Base-by-base conservation (phyloP, 345 rosid species). In the Moringa oleifera region DNA sequence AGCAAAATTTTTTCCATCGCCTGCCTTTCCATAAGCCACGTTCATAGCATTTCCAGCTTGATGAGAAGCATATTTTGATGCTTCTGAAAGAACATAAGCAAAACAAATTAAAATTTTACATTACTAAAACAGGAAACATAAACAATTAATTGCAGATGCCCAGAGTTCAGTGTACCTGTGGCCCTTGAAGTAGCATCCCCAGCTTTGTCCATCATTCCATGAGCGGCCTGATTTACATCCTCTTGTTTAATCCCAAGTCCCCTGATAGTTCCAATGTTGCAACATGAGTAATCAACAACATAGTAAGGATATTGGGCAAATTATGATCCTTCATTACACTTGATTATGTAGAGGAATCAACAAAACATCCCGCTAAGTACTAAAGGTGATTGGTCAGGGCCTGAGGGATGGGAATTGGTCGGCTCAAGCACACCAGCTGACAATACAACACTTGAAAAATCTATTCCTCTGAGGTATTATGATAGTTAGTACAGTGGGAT, bases 121-220 rank as follows among this genome's bases (percentile, higher is more conserved):
- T 5, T 16, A 58, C 51, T 7, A 18, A 53, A 0, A 10, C 0
- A 25, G 57, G 9, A 53, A 18, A 37, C 8, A 62, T 8, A 25
- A 33, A 51, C 53, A 23, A 52, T 46, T 58, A 70, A 80, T 15
- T 7, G 80, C 79, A 0, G 55, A 57, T 18, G 79, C 70, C 68
- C 79, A 41, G 72, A 60, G 11, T 66, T 64, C 57, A 80, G 57
- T 19, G 65, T 62, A 33, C 59, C 58, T 20, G 69, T 60, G n/a
- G 78, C 57, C 56, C 28, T 78, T 9, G 80, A 76, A 23, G 81
- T 80, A 23, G 75, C 72, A 61, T 72, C 58, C 57, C 56, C 69
- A 24, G 77, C 78, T 58, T 49, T 60, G 37, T 74, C 63, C 75
- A 70, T 51, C 25, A 70, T 6, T 17, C 68, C 7, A 22, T 57